Evolutionary conservation across 352 stramenopile species (phyloP).

Genomic region (Pythium myriotylum): DNA sequence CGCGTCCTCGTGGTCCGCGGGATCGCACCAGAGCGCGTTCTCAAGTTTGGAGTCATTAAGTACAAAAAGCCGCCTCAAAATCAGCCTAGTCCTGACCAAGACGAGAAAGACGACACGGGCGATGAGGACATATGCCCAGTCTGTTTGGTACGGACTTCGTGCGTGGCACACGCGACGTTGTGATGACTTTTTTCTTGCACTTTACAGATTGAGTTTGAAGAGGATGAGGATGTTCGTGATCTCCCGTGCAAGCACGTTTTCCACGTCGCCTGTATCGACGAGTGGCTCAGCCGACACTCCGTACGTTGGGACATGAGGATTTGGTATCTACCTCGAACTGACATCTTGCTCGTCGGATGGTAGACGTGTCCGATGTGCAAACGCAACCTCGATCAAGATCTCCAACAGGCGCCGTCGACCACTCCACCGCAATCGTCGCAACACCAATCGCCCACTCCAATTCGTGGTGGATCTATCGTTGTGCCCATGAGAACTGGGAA

Average conservation of each 20-base stretch:
- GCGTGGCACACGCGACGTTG: not conserved
- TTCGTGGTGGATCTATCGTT: too few species aligned
- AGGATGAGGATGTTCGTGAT: conserved; percentile 72
- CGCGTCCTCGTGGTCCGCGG: conserved; percentile 46
- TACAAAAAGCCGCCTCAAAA: conserved; percentile 45
- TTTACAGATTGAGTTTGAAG: conserved; percentile 72
- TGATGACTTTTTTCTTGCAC: not conserved
- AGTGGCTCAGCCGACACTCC: conserved; percentile 89
- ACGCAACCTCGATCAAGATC: too few species aligned
- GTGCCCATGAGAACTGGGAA: too few species aligned
- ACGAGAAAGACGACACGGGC: conserved; percentile 13
- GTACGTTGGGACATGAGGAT: conserved; percentile 25
- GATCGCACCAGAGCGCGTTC: conserved; percentile 56
- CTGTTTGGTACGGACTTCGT: conserved; percentile 49
- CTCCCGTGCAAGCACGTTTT: conserved; percentile 89
- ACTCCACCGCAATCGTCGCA: too few species aligned
- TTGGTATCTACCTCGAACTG: too few species aligned
- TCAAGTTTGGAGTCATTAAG: conserved; percentile 65
- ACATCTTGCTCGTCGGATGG: too few species aligned
- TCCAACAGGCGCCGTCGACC: too few species aligned
- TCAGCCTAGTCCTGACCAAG: too few species aligned
- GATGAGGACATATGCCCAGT: conserved; percentile 75
- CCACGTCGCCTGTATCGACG: conserved; percentile 87
- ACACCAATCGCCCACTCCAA: too few species aligned
- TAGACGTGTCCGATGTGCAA: too few species aligned